phyloP scores from a whole-genome alignment of 306 rosid genomes.

The Vicia faba region DNA sequence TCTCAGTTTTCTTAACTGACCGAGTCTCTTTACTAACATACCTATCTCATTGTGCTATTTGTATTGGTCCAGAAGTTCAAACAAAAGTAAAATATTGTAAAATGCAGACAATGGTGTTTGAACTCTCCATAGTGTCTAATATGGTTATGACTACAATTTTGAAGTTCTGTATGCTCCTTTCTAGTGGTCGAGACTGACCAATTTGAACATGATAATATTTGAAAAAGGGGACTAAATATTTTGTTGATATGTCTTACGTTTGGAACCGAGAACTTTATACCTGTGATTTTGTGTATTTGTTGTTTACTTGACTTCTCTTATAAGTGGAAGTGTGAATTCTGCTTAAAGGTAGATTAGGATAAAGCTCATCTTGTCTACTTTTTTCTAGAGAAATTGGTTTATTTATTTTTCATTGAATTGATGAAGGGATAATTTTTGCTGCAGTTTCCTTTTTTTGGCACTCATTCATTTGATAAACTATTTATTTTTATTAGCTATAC shows the following conservation, averaged over 20 bases:
- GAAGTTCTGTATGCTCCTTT: neutral
- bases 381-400: slow-evolving; percentile 13
- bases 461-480: neutral
- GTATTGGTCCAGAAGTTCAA: neutral
- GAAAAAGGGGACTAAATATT: neutral
- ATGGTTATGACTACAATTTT: slow-evolving; percentile 2
- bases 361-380: neutral
- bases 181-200: neutral
- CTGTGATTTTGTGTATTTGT: neutral
- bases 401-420: slow-evolving; percentile 21
- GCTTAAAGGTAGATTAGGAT: slow-evolving; percentile 9
- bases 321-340: neutral
- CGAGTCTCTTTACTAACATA: too few relatives aligned
- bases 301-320: neutral
- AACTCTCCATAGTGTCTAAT: neutral
- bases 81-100: neutral
- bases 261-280: slow-evolving; percentile 6
- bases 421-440: slow-evolving; percentile 14
- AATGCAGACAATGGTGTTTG: neutral
- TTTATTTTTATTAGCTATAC: neutral
- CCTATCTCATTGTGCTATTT: neutral
- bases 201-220: neutral
- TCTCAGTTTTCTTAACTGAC: neutral
- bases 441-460: slow-evolving; percentile 19
- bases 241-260: neutral